Evolutionary conservation across 164 flowering plant species (phyloP), one percentile per base, ranked within the genome.

Genomic region (Nymphaea colorata): DNA sequence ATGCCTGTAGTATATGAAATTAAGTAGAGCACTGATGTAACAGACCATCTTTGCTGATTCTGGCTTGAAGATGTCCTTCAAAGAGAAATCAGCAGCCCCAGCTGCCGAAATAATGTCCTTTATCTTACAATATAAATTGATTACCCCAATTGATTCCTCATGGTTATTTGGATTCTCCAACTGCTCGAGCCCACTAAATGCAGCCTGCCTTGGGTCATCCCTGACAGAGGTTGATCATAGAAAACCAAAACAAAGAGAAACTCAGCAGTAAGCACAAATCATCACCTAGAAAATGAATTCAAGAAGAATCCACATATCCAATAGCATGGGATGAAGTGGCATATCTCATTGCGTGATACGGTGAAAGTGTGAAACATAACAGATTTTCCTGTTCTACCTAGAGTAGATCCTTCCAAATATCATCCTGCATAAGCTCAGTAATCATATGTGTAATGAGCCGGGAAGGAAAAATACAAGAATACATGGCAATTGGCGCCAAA

Each of bases 131-230:
- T 64, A 86, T 80, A 92, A 72, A 72, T 82, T 88, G 72, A 85
- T 73, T 3, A 47, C 66, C 64, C 73, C 78, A 15, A 85, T 74
- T 0, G 99, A 87, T 2, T 82, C 84, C 0, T 68, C 70, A 62
- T 85, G 89, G 61, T 69, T 68, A 42, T 95, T 96, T 5, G 98
- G 98, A 69, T 90, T 84, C 79, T 90, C 99, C 42, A 95, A 75
- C 68, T 76, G 83, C 77, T 81, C 92, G 61, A 94, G 72, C 14
- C 86, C 95, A 5, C 66, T 75, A 59, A 91, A 94, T 69, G 87
- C 92, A 41, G 84, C 73, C 67, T 87, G 92, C 45, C 75, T 88
- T 42, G 77, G 70, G 67, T 91, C 93, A 11, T 89, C 96, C 79
- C 98, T 88, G 77, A 71, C 70, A 47, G 41, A 3, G 10, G 10